Evolutionary conservation across 2,329 filamentous ascomycete genomes (phyloP).

Genomic region (Claviceps digitariae): DNA sequence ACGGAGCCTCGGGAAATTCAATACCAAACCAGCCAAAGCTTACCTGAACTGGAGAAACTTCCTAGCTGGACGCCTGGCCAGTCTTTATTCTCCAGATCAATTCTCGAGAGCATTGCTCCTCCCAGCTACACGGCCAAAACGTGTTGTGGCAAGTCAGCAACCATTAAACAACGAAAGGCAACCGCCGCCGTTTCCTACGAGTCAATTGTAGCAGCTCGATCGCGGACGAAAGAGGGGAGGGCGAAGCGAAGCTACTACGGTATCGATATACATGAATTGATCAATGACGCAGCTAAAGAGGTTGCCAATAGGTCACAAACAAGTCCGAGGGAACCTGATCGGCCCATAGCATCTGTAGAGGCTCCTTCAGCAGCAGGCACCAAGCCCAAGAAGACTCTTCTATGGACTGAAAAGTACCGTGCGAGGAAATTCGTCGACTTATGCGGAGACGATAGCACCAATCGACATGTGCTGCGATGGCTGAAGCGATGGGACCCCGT

Average conservation of each 20-base stretch:
- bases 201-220: slow-evolving; percentile 53
- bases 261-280: slow-evolving; percentile 74
- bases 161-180: slow-evolving; percentile 40
- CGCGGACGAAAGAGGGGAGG: slow-evolving; percentile 50
- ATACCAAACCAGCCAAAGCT: not conserved
- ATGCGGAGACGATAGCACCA: slow-evolving; percentile 87
- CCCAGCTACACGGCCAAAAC: slow-evolving; percentile 32
- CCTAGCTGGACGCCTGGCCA: slow-evolving; percentile 11
- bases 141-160: slow-evolving; percentile 42
- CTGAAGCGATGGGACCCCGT: slow-evolving; percentile 87
- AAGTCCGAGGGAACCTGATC: slow-evolving; percentile 14
- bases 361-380: slow-evolving; percentile 14
- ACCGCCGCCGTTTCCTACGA: slow-evolving; percentile 43
- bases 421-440: slow-evolving; percentile 85
- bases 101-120: slow-evolving; percentile 14
- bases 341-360: slow-evolving; percentile 31
- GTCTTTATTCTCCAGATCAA: slow-evolving; percentile 15
- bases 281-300: slow-evolving; percentile 57
- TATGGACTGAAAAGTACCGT: slow-evolving; percentile 98
- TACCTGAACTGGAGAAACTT: not conserved
- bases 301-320: slow-evolving; percentile 24
- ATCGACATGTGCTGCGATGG: slow-evolving; percentile 82
- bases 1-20: not conserved
- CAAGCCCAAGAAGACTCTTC: slow-evolving; percentile 37
- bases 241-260: slow-evolving; percentile 76